These are phyloP conservation scores for Pseudocercospora ulei DNA, from an alignment of 2,329 filamentous ascomycete species.

Conservation along the genomic window DNA sequence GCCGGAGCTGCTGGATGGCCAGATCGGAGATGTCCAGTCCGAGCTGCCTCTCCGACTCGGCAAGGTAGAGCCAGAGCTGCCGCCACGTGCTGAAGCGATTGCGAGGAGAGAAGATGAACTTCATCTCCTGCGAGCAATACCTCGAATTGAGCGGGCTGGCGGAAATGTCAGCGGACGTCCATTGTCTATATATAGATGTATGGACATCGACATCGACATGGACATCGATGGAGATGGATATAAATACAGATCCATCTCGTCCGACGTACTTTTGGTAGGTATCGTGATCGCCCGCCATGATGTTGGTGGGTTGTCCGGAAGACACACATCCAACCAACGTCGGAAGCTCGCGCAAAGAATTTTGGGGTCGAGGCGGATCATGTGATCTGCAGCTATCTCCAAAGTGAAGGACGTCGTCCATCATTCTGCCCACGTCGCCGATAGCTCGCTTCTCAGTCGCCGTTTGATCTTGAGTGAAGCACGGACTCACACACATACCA, in stretches of 20 bases:
- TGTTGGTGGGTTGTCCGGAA: slow-evolving; percentile 20
- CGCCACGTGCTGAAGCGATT: slow-evolving; percentile 70
- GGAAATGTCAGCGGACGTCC: slow-evolving; percentile 35
- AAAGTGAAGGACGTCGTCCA: too few species aligned
- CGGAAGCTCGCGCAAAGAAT: too few species aligned
- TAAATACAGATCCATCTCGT: not conserved
- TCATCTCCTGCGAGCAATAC: slow-evolving; percentile 67
- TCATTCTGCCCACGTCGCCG: too few species aligned
- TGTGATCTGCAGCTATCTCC: too few species aligned
- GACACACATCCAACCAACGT: slow-evolving; percentile 5
- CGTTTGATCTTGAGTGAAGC: too few species aligned
- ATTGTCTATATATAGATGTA: not conserved
- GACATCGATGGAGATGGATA: slow-evolving; percentile 1
- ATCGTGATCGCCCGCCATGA: slow-evolving; percentile 26
- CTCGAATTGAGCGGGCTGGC: slow-evolving; percentile 58
- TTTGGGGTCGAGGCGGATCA: slow-evolving; percentile 1
- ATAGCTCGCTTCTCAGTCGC: too few species aligned
- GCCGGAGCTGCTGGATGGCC: slow-evolving; percentile 42
- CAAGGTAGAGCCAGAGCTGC: slow-evolving; percentile 74
- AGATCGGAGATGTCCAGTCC: slow-evolving; percentile 67
- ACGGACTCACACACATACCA: too few species aligned
- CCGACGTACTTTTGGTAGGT: slow-evolving; percentile 30
- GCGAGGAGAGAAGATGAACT: slow-evolving; percentile 66
- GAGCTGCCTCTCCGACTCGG: slow-evolving; percentile 70
- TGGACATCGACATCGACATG: not conserved